These are phyloP conservation scores for Trypanosoma lewisi DNA, from an alignment of 208 protist species.

Conservation along the genomic window DNA sequence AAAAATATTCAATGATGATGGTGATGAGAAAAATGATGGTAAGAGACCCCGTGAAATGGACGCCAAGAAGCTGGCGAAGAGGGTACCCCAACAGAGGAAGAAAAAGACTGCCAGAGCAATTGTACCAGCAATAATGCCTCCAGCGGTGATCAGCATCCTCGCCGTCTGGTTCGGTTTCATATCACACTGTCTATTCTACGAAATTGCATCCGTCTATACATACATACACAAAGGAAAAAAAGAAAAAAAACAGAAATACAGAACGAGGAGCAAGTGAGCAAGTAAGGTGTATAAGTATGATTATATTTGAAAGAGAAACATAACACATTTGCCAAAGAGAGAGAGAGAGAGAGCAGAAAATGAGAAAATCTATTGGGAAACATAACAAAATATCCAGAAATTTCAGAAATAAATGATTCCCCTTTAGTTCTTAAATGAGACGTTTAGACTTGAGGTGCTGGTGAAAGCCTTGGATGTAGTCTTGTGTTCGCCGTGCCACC, in stretches of 20 bases:
- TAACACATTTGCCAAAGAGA: neutral
- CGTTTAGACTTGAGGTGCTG: conserved; percentile 88
- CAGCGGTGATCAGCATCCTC: neutral
- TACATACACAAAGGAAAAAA: conserved; percentile 10
- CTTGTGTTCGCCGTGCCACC: conserved; percentile 79
- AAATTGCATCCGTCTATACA: too few species aligned
- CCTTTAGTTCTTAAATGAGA: conserved; percentile 53
- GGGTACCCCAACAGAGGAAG: neutral
- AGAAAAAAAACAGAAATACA: conserved; percentile 16
- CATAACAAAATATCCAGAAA: neutral
- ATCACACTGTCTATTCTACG: neutral
- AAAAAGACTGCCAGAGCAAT: conserved; percentile 9
- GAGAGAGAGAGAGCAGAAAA: neutral
- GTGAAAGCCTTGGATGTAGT: conserved; percentile 90
- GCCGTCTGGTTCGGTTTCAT: neutral
- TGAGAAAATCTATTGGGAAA: neutral
- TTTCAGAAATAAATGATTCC: neutral
- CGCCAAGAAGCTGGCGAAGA: neutral
- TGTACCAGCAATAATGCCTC: conserved; percentile 4
- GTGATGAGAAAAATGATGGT: neutral
- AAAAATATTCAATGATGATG: neutral
- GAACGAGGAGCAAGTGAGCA: neutral
- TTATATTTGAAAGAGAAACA: conserved; percentile 5
- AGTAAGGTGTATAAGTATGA: conserved; percentile 2
- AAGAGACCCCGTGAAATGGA: neutral